Base-by-base conservation (phyloP, 2,329 filamentous ascomycete species). In the Tolypocladium ophioglossoides region DNA sequence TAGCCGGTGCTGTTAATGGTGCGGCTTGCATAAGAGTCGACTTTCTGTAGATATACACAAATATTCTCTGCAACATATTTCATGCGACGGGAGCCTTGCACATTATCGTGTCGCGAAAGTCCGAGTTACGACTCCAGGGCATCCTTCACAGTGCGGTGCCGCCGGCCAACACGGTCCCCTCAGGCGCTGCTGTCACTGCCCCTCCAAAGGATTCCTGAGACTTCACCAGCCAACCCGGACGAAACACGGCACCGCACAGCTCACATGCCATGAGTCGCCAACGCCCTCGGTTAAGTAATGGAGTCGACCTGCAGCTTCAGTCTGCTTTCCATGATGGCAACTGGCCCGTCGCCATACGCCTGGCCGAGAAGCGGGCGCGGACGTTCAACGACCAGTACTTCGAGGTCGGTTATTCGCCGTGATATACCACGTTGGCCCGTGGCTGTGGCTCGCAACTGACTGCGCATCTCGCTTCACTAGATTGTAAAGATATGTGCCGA, bases 331-430 rank as follows among this genome's bases (percentile, higher is more conserved):
- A 72, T 41, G 77, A 80, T 53, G 71, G 74, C 52, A 79, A 78
- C 64, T 84, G 79, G 80, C 59, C 70, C 20, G 68, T 69, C 18
- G 78, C 75, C 52, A 68, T 75, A 30, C 77, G 75, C 32, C 70
- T 82, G 16, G 79, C 80, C 16, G 75, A 78, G 57, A 77, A 79
- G 65, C 70, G 77, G 32, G 69, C 70, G 54, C 74, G 74, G 59
- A 65, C 70, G 2, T 71, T 70, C 44, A 78, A 79, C 52, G 79
- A 82, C 44, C 70, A 75, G 9, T 83, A 83, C 61, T 83, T 78
- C 60, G 74, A 80, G 68, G 78, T 82, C 61, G 4, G 32, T 20
- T 14, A 10, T 22, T 34, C 22, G 24, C 52, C 14, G 14, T 11
- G n/a, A n/a, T n/a, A 1, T 6, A 27, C 27, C 37, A 9, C 20